Evolutionary conservation across 306 rosid genomes (phyloP).

Genomic region (Pyrus pyrifolia): DNA sequence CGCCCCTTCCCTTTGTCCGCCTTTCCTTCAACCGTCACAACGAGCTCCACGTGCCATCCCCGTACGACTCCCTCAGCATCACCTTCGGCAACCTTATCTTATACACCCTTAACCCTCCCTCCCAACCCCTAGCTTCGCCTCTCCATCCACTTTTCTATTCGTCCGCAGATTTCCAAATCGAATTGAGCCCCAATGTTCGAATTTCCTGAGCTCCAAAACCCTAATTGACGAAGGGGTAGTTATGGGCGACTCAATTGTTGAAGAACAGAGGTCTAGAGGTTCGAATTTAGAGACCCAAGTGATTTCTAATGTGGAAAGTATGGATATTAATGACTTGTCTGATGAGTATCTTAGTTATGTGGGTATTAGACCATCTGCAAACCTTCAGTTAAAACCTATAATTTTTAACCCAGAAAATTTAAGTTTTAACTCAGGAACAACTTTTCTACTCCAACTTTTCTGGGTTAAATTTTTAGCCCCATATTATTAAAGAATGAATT

Average conservation of each 20-base stretch:
- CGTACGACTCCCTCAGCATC: slow-evolving; percentile 41
- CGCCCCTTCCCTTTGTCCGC: slow-evolving; percentile 28
- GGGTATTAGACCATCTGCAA: no score
- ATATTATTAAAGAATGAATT: no score
- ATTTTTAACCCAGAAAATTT: no score
- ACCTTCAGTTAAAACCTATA: no score
- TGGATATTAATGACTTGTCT: slow-evolving; percentile 32
- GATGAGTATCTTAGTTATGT: neutral
- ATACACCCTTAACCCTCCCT: slow-evolving; percentile 44
- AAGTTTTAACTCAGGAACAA: no score
- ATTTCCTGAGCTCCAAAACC: neutral
- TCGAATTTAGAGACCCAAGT: neutral
- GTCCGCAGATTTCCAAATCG: neutral
- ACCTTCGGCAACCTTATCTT: slow-evolving; percentile 64
- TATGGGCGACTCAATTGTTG: neutral
- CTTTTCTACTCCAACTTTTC: no score
- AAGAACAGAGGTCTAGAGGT: neutral
- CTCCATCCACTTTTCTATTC: neutral
- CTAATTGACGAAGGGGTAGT: neutral
- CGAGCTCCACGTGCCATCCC: slow-evolving; percentile 49
- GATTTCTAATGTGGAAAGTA: slow-evolving; percentile 1
- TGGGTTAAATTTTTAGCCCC: no score
- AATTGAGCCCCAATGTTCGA: neutral
- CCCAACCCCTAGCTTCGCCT: neutral
- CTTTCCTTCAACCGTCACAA: slow-evolving; percentile 66